These are phyloP conservation scores for Calophaca sinica DNA, from an alignment of 306 rosid species.

Conservation along the genomic window DNA sequence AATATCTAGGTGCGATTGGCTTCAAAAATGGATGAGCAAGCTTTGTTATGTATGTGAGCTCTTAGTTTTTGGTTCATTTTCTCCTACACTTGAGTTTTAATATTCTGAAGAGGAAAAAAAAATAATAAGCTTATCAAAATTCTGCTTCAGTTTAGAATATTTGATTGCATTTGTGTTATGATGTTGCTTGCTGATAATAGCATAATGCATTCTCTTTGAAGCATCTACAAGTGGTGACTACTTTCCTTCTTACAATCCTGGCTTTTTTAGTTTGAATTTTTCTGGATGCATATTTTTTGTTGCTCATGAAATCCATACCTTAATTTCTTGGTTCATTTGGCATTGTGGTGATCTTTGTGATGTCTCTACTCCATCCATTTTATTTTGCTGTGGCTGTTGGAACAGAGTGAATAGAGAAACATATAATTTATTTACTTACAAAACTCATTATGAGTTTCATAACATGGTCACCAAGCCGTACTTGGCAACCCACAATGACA, in stretches of 20 bases:
- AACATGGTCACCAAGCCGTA: conserved; percentile 60
- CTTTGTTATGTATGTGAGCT: conserved; percentile 31
- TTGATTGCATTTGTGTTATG: conserved; percentile 31
- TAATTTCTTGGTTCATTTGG: too few relatives aligned
- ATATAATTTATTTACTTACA: too few relatives aligned
- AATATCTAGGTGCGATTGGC: conserved; percentile 57
- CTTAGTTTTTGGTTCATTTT: conserved; percentile 40
- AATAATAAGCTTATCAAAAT: neutral
- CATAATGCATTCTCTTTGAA: neutral
- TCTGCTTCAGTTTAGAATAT: conserved; percentile 18
- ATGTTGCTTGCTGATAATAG: neutral
- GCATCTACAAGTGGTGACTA: conserved; percentile 22
- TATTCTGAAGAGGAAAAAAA: neutral
- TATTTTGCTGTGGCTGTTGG: too few relatives aligned
- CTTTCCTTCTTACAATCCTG: conserved; percentile 26
- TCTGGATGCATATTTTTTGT: conserved; percentile 27
- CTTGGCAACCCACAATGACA: conserved; percentile 78
- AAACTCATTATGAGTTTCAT: conserved; percentile 56
- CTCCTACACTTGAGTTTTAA: conserved; percentile 39
- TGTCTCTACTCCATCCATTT: too few relatives aligned
- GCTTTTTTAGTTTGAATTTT: neutral
- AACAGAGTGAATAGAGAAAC: neutral
- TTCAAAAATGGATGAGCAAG: conserved; percentile 39
- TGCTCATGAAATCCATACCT: neutral
- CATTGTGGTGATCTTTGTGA: too few relatives aligned